phyloP scores from a whole-genome alignment of 2,329 filamentous ascomycete species.

The Aschersonia sp. region DNA sequence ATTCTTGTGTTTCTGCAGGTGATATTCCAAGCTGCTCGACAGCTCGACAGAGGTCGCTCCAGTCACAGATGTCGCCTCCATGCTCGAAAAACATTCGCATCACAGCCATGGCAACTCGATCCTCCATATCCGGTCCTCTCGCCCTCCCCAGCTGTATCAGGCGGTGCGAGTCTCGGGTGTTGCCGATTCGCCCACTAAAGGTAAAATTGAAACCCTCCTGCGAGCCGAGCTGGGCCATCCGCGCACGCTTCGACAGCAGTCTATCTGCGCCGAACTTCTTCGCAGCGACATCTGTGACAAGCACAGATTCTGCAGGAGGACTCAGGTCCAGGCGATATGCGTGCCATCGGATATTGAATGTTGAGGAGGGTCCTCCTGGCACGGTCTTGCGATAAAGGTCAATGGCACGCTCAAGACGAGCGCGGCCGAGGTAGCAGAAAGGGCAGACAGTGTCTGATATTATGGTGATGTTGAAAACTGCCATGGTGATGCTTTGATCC shows the following conservation, averaged over 20 bases:
- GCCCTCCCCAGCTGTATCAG: conserved; percentile 54
- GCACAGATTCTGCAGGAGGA: conserved; percentile 28
- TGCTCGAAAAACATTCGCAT: conserved; percentile 55
- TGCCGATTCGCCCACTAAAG: conserved; percentile 57
- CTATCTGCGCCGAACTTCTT: conserved; percentile 53
- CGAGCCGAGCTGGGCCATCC: conserved; percentile 42
- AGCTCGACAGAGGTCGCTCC: conserved; percentile 34
- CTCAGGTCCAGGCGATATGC: conserved; percentile 62
- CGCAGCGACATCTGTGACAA: conserved; percentile 36
- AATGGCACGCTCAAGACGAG: conserved; percentile 60
- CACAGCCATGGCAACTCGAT: conserved; percentile 43
- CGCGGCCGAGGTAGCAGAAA: conserved; percentile 67
- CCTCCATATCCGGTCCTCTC: conserved; percentile 31
- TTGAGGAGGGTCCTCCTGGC: conserved; percentile 44
- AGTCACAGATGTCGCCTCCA: conserved; percentile 46
- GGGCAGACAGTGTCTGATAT: conserved; percentile 76
- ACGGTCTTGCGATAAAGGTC: conserved; percentile 46
- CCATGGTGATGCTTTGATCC: conserved; percentile 32
- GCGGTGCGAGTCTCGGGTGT: conserved; percentile 67
- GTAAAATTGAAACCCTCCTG: conserved; percentile 60
- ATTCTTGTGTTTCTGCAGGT: conserved; percentile 32
- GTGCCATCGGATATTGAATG: conserved; percentile 59
- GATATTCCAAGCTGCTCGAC: conserved; percentile 40
- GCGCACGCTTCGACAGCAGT: conserved; percentile 38
- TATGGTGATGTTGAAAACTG: conserved; percentile 61